Percentiles rank a stretch among this genome's conserved stretches.
Conservation (phyloP, 306 rosid genomes). For the Senna siamea region DNA sequence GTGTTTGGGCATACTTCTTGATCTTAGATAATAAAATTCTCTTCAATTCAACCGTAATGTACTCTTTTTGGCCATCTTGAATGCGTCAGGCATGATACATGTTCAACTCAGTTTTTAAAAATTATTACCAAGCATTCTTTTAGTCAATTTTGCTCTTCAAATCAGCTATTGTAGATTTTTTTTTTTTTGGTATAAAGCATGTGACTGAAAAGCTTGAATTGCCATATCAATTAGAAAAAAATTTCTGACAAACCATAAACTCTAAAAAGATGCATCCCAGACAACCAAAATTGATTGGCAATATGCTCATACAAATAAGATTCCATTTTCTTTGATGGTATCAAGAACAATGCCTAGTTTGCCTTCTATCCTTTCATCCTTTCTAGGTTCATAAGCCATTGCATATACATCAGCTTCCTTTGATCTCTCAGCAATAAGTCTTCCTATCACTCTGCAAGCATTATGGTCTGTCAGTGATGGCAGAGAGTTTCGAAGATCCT, state of each 20-base stretch:
- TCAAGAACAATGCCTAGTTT: conserved; percentile 78
- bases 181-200: neutral
- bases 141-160: neutral
- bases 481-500: conserved; percentile 75
- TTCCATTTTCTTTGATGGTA: conserved; percentile 75
- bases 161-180: neutral
- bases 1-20: neutral
- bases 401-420: conserved; percentile 93
- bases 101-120: neutral
- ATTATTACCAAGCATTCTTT: neutral
- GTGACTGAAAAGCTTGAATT: neutral
- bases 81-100: neutral
- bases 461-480: conserved; percentile 66
- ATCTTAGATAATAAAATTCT: neutral
- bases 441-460: conserved; percentile 74
- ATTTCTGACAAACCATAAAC: conserved; percentile 26
- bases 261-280: neutral
- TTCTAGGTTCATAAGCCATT: conserved; percentile 79
- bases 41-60: neutral
- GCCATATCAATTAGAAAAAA: neutral
- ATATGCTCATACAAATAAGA: conserved; percentile 53
- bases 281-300: neutral
- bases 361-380: conserved; percentile 82
- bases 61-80: too few relatives aligned
- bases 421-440: conserved; percentile 81